Evolutionary conservation across 768 basidiomycete species (phyloP), one percentile per base, ranked within the genome.

Genomic region (Peribolospora baueri): DNA sequence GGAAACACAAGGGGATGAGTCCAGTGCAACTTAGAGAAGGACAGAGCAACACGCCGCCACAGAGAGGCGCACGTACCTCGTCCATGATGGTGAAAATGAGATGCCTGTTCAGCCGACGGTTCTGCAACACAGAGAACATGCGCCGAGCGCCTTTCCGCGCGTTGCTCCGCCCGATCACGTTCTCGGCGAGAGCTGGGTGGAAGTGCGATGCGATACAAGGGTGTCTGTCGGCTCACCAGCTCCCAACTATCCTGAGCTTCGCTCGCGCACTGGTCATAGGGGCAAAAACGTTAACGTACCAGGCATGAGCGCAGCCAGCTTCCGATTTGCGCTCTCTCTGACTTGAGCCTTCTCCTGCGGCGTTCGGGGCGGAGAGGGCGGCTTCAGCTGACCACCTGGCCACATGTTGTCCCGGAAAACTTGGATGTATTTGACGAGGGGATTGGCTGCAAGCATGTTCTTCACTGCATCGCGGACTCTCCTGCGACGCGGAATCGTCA

Each of bases 151-250:
- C 93, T 47, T 88, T 75, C 9, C 88, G 77, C 13, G 91, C 88
- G 64, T 98, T 97, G 3, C 84, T 81, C 40, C 88, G 76, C n/a
- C 93, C 93, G 60, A 95, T 95, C 82, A 95, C 87, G 62, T 93
- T 95, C 5, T 91, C 86, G 41, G 85, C 88, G 53, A 95, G 69
- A 64, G 60, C 7, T 2, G 11, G 37, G 46, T 25, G 55, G 8
- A 3, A 39, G 3, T 39, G 38, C 0, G 7, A 3, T 11, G 10
- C 10, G 45, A 37, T 25, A 5, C 38, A 14, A 55, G 8, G 47
- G 50, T 25, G 50, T 56, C 41, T 7, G 25, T 25, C 25, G 25
- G 25, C 25, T 25, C 25, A 25, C 25, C 25, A 39, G 3, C 9
- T 48, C 5, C 5, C 7, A 5, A 14, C 10, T 25, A 11, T 6